phyloP scores from a whole-genome alignment of 257 asterid genomes.

The Solanum rostratum region DNA sequence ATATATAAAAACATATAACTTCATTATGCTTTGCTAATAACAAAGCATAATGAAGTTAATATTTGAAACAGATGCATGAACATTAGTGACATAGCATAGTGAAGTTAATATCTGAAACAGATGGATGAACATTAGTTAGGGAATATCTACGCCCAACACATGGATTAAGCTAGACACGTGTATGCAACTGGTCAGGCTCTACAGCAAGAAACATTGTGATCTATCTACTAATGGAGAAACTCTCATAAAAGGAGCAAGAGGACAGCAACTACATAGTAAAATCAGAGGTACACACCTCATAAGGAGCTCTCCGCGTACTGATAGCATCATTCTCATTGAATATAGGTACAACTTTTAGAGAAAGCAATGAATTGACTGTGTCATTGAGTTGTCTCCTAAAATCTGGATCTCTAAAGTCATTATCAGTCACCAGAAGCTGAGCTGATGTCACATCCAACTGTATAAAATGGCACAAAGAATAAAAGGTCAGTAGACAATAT shows the following conservation, averaged over 20 bases:
- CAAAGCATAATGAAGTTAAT: neutral
- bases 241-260: neutral
- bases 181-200: neutral
- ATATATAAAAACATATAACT: neutral
- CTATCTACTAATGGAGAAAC: neutral
- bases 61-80: neutral
- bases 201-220: neutral
- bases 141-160: neutral
- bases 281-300: slow-evolving; percentile 39
- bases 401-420: slow-evolving; percentile 55
- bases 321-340: slow-evolving; percentile 79
- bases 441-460: slow-evolving; percentile 79
- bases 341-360: slow-evolving; percentile 61
- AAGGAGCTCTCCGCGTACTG: slow-evolving; percentile 74
- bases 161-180: neutral
- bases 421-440: slow-evolving; percentile 76
- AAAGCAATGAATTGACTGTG: slow-evolving; percentile 44
- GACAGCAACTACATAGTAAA: neutral
- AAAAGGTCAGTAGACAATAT: neutral
- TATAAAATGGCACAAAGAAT: neutral
- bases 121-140: neutral
- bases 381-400: slow-evolving; percentile 60
- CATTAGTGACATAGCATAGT: neutral
- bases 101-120: neutral
- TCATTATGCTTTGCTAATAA: neutral